phyloP scores from a whole-genome alignment of 2,329 filamentous ascomycete species.

The Cladosporium austrohemisphaericum region DNA sequence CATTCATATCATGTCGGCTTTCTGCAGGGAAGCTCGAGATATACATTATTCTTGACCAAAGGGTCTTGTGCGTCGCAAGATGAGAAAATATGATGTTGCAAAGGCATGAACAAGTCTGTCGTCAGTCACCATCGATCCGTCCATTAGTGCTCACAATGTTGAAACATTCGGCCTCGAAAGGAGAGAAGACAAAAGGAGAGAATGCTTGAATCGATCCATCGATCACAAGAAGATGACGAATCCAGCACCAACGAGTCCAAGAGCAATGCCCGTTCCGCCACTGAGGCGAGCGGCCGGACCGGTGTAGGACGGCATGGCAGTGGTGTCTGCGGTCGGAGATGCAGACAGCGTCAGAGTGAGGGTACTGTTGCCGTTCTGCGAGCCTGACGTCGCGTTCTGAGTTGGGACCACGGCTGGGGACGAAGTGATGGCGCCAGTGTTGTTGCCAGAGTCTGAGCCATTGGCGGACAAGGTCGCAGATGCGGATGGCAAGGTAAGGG shows the following conservation, averaged over 20 bases:
- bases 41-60: no score
- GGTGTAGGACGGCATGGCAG: neutral
- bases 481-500: neutral
- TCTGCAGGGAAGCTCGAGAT: no score
- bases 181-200: no score
- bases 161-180: no score
- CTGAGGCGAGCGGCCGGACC: neutral
- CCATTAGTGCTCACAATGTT: no score
- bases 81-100: no score
- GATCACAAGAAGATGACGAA: conserved; percentile 8
- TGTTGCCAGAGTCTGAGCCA: neutral
- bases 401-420: no score
- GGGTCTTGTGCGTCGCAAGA: no score
- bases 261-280: neutral
- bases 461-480: neutral
- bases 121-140: no score
- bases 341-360: neutral
- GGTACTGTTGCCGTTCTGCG: neutral
- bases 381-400: conserved; percentile 1
- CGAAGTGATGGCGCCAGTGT: neutral
- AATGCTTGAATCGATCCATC: no score
- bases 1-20: no score
- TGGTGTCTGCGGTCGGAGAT: neutral
- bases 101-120: no score
- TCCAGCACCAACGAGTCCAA: neutral